Base-by-base conservation (phyloP, 2,329 filamentous ascomycete species). In the Ophiostoma angusticollis region DNA sequence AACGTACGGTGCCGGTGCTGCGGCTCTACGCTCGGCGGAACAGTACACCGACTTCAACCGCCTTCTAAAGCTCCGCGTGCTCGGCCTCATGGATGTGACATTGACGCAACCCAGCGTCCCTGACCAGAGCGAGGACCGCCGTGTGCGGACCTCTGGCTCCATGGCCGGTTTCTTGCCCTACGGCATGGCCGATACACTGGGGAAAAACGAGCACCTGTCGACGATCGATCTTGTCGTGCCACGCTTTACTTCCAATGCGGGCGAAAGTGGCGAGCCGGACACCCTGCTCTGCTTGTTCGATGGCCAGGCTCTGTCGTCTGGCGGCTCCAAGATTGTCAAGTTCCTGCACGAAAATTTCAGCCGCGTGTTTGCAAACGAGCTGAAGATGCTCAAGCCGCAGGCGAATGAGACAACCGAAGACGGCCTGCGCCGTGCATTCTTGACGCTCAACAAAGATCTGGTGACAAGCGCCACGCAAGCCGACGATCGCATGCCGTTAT, bases 31-130 rank as follows among this genome's bases (percentile, higher is more conserved):
- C 62, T 31, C 31, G 11, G 23, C 24, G 1, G 81, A 63, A 70
- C 84, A 63, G 59, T 93, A 67, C 41, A 93, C 89, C 0, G 89
- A 95, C 55, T 98, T 98, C 57, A 87, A 77, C 48, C 81, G 83
- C 0, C 67, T 98, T 31, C 67, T 70, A 37, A 89, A 93, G 52
- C 68, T 98, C 39, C 74, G 91, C 25, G 80, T 96, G 13, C 69
- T 98, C 27, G 91, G 91, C 19, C 62, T 98, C 52, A 98, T 98
- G 87, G 91, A 98, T 62, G 91, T 98, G 21, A 98, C 91, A 0
- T 72, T 96, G 45, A 95, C 84, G 14, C 85, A 89, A 33, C 84
- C 86, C 4, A 93, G 81, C 33, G 87, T 96, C 35, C 91, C 91
- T 0, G 91, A 98, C 52, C 83, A 96, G 57, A 93, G 80, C 45